phyloP scores from a whole-genome alignment of 2,329 filamentous ascomycete species.

The Cladosporium sp. region DNA sequence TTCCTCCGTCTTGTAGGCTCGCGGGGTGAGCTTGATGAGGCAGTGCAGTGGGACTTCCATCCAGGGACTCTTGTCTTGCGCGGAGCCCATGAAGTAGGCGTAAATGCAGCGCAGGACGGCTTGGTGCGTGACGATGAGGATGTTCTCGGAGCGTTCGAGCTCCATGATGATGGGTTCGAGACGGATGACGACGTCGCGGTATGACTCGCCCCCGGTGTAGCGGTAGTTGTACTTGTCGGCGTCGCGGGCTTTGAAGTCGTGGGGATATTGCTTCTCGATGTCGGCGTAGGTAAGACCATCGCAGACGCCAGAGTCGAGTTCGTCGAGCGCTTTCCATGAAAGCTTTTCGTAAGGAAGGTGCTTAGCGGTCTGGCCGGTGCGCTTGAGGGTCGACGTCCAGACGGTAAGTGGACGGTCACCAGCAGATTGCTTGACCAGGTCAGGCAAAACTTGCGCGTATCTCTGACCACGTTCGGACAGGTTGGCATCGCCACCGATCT shows the following conservation, averaged over 20 bases:
- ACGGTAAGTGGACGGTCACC: slow-evolving; percentile 70
- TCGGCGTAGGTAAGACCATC: slow-evolving; percentile 95
- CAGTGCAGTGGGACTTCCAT: slow-evolving; percentile 98
- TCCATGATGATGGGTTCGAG: slow-evolving; percentile 99
- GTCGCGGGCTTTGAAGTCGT: slow-evolving; percentile 92
- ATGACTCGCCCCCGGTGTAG: slow-evolving; percentile 92
- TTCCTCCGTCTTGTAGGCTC: slow-evolving; percentile 90
- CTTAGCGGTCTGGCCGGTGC: slow-evolving; percentile 87
- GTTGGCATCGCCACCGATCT: slow-evolving; percentile 88
- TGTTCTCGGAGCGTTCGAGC: slow-evolving; percentile 90
- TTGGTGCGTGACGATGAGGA: slow-evolving; percentile 97
- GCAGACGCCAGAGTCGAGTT: slow-evolving; percentile 94
- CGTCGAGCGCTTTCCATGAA: slow-evolving; percentile 97
- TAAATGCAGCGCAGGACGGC: slow-evolving; percentile 96
- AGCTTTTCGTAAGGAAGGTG: slow-evolving; percentile 91
- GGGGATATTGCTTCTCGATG: slow-evolving; percentile 85
- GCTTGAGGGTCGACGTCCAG: slow-evolving; percentile 72
- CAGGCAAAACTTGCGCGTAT: slow-evolving; percentile 81
- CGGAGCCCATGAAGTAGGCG: slow-evolving; percentile 97
- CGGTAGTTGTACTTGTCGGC: slow-evolving; percentile 99
- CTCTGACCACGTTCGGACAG: slow-evolving; percentile 81
- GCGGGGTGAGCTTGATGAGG: slow-evolving; percentile 91
- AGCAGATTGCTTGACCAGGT: slow-evolving; percentile 78
- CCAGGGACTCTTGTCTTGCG: slow-evolving; percentile 90
- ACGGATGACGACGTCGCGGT: slow-evolving; percentile 95